phyloP scores from a whole-genome alignment of 306 rosid species.

The Pachyrhizus erosus region DNA sequence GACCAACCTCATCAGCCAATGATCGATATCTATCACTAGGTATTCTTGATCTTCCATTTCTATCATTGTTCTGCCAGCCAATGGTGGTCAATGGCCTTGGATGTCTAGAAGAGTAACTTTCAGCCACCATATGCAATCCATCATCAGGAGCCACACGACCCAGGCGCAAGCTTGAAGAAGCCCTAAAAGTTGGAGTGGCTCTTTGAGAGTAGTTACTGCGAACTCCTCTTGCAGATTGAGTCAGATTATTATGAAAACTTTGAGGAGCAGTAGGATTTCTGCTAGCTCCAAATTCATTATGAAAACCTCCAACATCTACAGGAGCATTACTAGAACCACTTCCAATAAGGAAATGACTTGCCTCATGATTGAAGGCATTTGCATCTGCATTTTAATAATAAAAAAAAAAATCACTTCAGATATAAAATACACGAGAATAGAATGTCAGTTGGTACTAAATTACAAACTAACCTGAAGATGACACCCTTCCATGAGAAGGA shows the following conservation, averaged over 20 bases:
- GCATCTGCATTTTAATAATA: conserved; percentile 51
- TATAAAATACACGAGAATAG: neutral
- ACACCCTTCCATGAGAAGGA: conserved; percentile 55
- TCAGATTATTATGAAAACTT: conserved; percentile 53
- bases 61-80: conserved; percentile 63
- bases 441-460: neutral
- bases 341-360: conserved; percentile 58
- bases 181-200: conserved; percentile 57
- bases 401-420: conserved; percentile 14
- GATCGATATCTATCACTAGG: conserved; percentile 54
- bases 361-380: conserved; percentile 57
- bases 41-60: conserved; percentile 69
- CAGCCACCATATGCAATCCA: conserved; percentile 62
- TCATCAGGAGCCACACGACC: conserved; percentile 59
- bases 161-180: conserved; percentile 63
- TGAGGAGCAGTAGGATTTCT: conserved; percentile 57
- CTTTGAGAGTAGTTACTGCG: conserved; percentile 69
- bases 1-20: conserved; percentile 50
- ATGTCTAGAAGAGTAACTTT: conserved; percentile 61
- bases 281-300: conserved; percentile 57
- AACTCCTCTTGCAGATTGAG: conserved; percentile 62
- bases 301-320: conserved; percentile 58
- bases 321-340: conserved; percentile 55
- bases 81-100: conserved; percentile 54
- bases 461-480: conserved; percentile 53